phyloP scores from a whole-genome alignment of 768 basidiomycete genomes.

The Gloeopeniophorella convolvens region DNA sequence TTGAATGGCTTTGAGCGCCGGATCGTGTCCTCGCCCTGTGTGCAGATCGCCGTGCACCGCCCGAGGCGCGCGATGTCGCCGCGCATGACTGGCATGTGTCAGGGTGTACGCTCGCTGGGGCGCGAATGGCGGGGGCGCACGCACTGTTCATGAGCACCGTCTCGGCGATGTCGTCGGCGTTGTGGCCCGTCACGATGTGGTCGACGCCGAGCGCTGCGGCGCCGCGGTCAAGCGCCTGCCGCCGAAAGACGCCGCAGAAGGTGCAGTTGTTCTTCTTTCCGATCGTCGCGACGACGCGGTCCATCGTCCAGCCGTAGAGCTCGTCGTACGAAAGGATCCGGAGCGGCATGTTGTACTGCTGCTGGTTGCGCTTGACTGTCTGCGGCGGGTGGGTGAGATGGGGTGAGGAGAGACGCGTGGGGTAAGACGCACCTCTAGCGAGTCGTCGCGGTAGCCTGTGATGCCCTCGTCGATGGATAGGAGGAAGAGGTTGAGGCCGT shows the following conservation, averaged over 20 bases:
- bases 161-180: slow-evolving; percentile 98
- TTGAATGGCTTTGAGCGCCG: slow-evolving; percentile 99
- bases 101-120: slow-evolving; percentile 5
- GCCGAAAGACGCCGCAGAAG: slow-evolving; percentile 95
- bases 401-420: neutral
- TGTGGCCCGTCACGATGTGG: slow-evolving; percentile 98
- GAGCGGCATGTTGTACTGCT: slow-evolving; percentile 90
- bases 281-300: slow-evolving; percentile 87
- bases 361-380: slow-evolving; percentile 97
- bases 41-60: slow-evolving; percentile 91
- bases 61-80: slow-evolving; percentile 94
- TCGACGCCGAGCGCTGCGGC: slow-evolving; percentile 85
- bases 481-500: slow-evolving; percentile 84
- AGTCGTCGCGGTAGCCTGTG: slow-evolving; percentile 96
- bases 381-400: slow-evolving; percentile 28
- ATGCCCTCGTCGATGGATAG: slow-evolving; percentile 99
- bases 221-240: slow-evolving; percentile 94
- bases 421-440: slow-evolving; percentile 62
- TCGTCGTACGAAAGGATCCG: slow-evolving; percentile 96
- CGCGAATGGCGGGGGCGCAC: slow-evolving; percentile 28
- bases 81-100: slow-evolving; percentile 71
- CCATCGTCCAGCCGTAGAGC: slow-evolving; percentile 99
- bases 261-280: slow-evolving; percentile 99
- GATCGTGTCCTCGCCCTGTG: slow-evolving; percentile 94
- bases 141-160: slow-evolving; percentile 98